Base-by-base conservation (phyloP, 352 stramenopile species). In the Pythium aquatile region DNA sequence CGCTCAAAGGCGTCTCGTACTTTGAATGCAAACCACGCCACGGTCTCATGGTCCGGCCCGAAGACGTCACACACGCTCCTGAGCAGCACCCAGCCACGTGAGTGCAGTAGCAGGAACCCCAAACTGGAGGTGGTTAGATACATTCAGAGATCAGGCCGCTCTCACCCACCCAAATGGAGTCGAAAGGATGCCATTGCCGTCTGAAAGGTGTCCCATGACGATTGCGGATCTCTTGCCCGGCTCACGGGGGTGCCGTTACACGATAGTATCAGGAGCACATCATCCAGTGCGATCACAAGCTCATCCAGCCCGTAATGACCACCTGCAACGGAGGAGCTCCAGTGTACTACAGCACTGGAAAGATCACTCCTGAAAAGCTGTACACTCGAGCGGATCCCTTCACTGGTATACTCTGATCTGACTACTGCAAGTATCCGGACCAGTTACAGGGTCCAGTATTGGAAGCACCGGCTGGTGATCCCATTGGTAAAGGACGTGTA, bases 11-110 rank as follows among this genome's bases (percentile, higher is more conserved):
- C 11, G 72, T 85, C 30, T 29, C 53, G 13, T 92, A 92, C 72
- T 94, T 94, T 52, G 63, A 67, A 39, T 91, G 83, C 51, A 60
- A 65, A 6, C 70, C 79, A 1, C 62, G 70, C 17, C 79, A 84
- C 57, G 85, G 85, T 1, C 69, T 91, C 49, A 93, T 91, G 84
- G 82, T 93, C 44, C 78, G 83, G 24, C 59, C 59, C 3, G 20
- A 67, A 14, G 59, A 67, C 33, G 55, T 72, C 37, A 16, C 53
- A 16, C 39, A 6, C 39, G 39, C 39, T 47, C 29, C 44, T 7
- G 5, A 51, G 3, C 44, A 24, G n/a, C 44, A 24, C 44, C 17
- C 44, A 13, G 6, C 44, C 44, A 29, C 44, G 20, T 51, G 44
- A 51, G 14, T 42, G 35, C 11, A 42, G 7, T 51, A 51, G 44